Evolutionary conservation across 345 rosid genomes (phyloP).

Genomic region (Hypericum perforatum): DNA sequence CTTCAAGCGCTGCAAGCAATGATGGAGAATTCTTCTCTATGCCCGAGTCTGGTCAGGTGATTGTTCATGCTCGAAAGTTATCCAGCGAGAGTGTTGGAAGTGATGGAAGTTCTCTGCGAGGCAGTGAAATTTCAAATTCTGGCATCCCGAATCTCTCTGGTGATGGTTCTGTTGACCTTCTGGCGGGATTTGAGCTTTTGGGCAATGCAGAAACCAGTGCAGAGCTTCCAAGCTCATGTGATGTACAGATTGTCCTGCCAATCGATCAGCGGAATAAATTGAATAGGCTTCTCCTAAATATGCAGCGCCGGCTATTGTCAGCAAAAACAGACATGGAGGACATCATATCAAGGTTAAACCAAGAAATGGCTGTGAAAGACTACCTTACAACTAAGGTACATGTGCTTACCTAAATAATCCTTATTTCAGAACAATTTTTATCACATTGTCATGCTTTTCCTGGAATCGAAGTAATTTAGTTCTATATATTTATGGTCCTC

Average conservation of each 20-base stretch:
- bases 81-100: constrained; percentile 69
- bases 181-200: constrained; percentile 38
- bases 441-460: no score
- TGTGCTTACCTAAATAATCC: constrained; percentile 6
- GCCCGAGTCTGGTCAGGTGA: constrained; percentile 37
- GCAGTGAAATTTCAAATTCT: constrained; percentile 55
- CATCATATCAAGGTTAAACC: constrained; percentile 79
- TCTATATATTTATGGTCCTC: no score
- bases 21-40: constrained; percentile 59
- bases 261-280: constrained; percentile 71
- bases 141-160: constrained; percentile 50
- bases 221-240: constrained; percentile 35
- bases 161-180: constrained; percentile 50
- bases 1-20: constrained; percentile 33
- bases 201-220: constrained; percentile 28
- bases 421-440: not conserved
- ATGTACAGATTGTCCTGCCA: constrained; percentile 63
- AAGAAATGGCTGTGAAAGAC: constrained; percentile 79
- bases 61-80: constrained; percentile 51
- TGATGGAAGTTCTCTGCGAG: constrained; percentile 54
- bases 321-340: constrained; percentile 97
- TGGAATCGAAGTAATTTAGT: no score
- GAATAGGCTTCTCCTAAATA: constrained; percentile 61
- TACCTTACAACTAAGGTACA: constrained; percentile 82
- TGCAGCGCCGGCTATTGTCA: constrained; percentile 69